Percentiles rank a stretch among this genome's conserved stretches.
These are phyloP conservation scores for Coniella lustricola DNA, from an alignment of 2,329 filamentous ascomycete genomes.

Conservation along the genomic window DNA sequence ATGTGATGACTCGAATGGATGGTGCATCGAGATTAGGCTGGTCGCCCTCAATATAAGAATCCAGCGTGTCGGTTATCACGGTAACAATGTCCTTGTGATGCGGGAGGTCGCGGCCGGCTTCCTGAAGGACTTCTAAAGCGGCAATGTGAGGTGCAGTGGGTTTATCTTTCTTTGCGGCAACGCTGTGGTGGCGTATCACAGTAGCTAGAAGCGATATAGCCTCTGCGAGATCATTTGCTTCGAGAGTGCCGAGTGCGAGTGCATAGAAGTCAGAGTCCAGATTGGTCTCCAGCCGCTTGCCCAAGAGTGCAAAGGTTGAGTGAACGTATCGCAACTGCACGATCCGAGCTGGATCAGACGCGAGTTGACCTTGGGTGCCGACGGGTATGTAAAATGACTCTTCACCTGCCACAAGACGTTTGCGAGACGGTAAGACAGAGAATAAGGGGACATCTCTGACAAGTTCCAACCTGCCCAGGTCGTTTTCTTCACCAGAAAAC, in stretches of 20 bases:
- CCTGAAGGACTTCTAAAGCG: slow-evolving; percentile 46
- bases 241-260: slow-evolving; percentile 45
- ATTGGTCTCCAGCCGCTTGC: slow-evolving; percentile 65
- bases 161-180: slow-evolving; percentile 20
- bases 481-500: slow-evolving; percentile 77
- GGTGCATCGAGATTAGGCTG: slow-evolving; percentile 51
- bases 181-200: slow-evolving; percentile 50
- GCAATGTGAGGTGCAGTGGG: slow-evolving; percentile 17
- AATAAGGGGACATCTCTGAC: slow-evolving; percentile 59
- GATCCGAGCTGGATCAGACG: slow-evolving; percentile 70
- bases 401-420: slow-evolving; percentile 37
- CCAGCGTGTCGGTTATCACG: slow-evolving; percentile 79
- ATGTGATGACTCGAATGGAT: slow-evolving; percentile 57
- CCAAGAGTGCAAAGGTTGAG: slow-evolving; percentile 72
- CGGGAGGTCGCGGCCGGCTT: slow-evolving; percentile 48
- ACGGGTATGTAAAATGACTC: slow-evolving; percentile 53
- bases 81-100: slow-evolving; percentile 68
- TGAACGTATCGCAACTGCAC: slow-evolving; percentile 73
- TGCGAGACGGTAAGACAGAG: slow-evolving; percentile 36
- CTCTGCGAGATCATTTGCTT: slow-evolving; percentile 60
- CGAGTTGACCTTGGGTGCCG: slow-evolving; percentile 62
- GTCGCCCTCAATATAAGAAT: slow-evolving; percentile 57
- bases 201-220: slow-evolving; percentile 68
- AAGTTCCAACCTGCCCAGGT: slow-evolving; percentile 70
- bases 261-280: slow-evolving; percentile 49